phyloP scores from a whole-genome alignment of 73 alveolate genomes.

The Stentor coeruleus region DNA sequence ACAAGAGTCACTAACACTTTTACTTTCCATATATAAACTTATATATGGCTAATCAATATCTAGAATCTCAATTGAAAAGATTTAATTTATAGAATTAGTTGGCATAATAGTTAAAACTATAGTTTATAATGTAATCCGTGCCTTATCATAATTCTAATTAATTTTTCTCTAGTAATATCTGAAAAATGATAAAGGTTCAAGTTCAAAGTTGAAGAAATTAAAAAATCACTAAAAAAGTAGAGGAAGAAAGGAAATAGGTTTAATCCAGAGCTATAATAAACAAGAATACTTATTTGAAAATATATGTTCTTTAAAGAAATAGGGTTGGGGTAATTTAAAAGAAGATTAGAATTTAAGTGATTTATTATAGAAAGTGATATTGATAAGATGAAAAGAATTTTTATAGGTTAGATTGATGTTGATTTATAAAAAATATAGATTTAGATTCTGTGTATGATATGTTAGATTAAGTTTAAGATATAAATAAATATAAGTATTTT shows the following conservation, averaged over 20 bases:
- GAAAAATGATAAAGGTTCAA: not conserved
- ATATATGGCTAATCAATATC: not conserved
- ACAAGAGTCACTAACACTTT: too few species aligned
- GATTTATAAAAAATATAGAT: too few species aligned
- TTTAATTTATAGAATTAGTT: not conserved
- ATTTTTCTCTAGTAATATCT: not conserved
- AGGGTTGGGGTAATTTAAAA: too few species aligned
- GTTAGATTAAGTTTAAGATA: too few species aligned
- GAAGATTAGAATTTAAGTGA: too few species aligned
- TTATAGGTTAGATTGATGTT: too few species aligned
- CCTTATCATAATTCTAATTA: not conserved
- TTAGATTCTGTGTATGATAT: too few species aligned
- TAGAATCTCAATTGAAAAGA: not conserved
- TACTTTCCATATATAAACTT: not conserved
- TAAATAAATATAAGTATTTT: too few species aligned
- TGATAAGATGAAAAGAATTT: too few species aligned
- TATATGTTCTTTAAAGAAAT: too few species aligned
- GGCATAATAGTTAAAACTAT: not conserved
- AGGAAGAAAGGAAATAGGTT: not conserved
- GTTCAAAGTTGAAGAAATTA: not conserved
- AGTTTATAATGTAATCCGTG: not conserved
- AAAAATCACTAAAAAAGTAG: slow-evolving; percentile 15
- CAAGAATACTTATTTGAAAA: slow-evolving; percentile 28
- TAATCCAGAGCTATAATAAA: not conserved
- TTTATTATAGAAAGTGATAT: too few species aligned